Evolutionary conservation across 306 rosid genomes (phyloP).

Genomic region (Cercis canadensis): DNA sequence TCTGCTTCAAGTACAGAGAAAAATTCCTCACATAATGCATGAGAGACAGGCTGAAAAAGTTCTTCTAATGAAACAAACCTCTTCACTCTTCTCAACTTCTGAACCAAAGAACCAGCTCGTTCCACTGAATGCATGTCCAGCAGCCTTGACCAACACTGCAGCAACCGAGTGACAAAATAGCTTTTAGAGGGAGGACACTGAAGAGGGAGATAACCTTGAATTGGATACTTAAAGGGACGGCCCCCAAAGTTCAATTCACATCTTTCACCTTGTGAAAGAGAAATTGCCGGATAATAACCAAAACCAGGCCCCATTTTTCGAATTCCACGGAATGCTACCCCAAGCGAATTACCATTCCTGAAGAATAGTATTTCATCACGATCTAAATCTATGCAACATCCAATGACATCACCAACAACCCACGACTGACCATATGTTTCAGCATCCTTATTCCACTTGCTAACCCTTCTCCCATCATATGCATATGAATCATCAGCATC

Average conservation of each 20-base stretch:
- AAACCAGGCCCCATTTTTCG: conserved; percentile 78
- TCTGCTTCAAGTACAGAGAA: conserved; percentile 71
- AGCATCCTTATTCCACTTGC: conserved; percentile 89
- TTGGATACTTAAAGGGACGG: conserved; percentile 84
- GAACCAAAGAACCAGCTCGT: conserved; percentile 70
- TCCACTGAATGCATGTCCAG: conserved; percentile 72
- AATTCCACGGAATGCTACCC: conserved; percentile 86
- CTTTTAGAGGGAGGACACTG: conserved; percentile 67
- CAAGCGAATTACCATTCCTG: conserved; percentile 88
- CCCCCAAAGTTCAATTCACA: conserved; percentile 90
- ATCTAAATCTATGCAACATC: conserved; percentile 96
- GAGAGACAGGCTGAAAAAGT: conserved; percentile 69
- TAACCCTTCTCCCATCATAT: conserved; percentile 93
- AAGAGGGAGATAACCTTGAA: conserved; percentile 84
- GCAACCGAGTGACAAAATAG: conserved; percentile 56
- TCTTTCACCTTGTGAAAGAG: conserved; percentile 95
- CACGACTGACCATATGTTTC: conserved; percentile 90
- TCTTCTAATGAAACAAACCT: conserved; percentile 80
- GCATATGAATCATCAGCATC: conserved; percentile 96
- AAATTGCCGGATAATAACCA: conserved; percentile 93
- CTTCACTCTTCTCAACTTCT: conserved; percentile 76
- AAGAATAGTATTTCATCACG: conserved; percentile 77
- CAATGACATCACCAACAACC: conserved; percentile 96
- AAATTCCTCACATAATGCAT: conserved; percentile 77
- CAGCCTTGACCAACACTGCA: conserved; percentile 85